Conservation (phyloP, 202 grass and related monocot genomes). For the Panicum hallii region DNA sequence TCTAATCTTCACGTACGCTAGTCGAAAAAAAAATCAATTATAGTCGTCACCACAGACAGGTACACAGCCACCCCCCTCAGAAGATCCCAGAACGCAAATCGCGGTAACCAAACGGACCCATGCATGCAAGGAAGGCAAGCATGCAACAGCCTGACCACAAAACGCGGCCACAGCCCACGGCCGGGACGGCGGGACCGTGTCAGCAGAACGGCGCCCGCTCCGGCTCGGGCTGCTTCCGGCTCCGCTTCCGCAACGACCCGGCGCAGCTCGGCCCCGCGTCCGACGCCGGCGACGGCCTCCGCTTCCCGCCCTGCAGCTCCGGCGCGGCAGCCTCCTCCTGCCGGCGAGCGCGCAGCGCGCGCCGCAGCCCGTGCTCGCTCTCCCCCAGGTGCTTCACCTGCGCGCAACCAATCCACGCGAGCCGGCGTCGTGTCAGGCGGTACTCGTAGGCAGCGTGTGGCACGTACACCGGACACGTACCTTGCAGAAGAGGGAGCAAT, state of each 20-base stretch:
- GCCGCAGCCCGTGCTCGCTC: constrained; percentile 42
- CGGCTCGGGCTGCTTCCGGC: constrained; percentile 48
- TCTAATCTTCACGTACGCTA: too few relatives aligned
- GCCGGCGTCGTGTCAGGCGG: background rate
- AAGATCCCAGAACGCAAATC: too few relatives aligned
- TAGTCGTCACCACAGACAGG: too few relatives aligned
- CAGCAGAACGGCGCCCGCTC: constrained; percentile 40
- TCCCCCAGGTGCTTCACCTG: constrained; percentile 56
- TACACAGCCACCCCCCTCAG: too few relatives aligned
- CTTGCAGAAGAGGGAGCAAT: constrained; percentile 61
- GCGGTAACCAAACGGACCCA: background rate
- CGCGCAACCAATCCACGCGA: too few relatives aligned
- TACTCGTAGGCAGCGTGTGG: background rate
- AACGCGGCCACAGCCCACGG: background rate
- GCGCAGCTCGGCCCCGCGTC: constrained; percentile 39
- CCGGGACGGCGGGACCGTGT: background rate
- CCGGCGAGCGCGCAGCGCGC: constrained; percentile 29
- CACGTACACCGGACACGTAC: background rate
- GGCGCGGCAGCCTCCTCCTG: background rate
- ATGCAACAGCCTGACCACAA: background rate
- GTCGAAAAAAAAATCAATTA: too few relatives aligned
- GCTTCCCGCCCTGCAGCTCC: constrained; percentile 33
- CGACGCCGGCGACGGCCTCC: background rate
- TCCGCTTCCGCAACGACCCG: constrained; percentile 47
- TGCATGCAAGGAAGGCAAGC: background rate